phyloP scores from a whole-genome alignment of 306 rosid species.

The Trifolium subterraneum region DNA sequence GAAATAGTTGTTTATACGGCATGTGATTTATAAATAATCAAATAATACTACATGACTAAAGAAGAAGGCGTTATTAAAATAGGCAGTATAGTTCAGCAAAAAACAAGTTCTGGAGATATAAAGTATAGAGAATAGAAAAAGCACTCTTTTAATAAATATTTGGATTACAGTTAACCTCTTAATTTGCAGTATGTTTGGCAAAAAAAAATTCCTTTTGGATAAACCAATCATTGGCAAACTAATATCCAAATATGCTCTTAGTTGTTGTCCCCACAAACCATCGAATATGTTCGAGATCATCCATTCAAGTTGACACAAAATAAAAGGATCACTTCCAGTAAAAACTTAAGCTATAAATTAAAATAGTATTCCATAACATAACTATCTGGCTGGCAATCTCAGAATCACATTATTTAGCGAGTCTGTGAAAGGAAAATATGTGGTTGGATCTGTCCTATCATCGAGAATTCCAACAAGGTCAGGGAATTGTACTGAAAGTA shows the following conservation, averaged over 20 bases:
- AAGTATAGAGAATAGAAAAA: constrained; percentile 4
- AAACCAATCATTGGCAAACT: constrained; percentile 4
- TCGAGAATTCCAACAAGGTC: constrained; percentile 23
- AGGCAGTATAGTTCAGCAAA: constrained; percentile 5
- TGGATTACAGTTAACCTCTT: not conserved
- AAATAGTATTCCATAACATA: constrained; percentile 29
- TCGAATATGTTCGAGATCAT: not conserved
- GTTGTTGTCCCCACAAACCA: constrained; percentile 22
- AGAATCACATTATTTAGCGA: constrained; percentile 27
- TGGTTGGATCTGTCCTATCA: constrained; percentile 17
- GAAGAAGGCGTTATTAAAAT: constrained; percentile 19
- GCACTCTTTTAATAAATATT: constrained; percentile 6
- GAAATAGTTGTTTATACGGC: constrained; percentile 8
- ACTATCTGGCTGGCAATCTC: constrained; percentile 1
- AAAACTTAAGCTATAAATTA: constrained; percentile 19
- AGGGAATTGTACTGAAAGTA: constrained; percentile 19
- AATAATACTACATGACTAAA: not conserved
- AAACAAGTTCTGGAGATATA: constrained; percentile 1
- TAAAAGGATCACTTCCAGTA: constrained; percentile 8
- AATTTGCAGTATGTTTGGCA: not conserved
- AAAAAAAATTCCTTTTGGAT: constrained; percentile 8
- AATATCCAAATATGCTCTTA: constrained; percentile 8
- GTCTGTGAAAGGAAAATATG: constrained; percentile 15
- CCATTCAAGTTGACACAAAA: constrained; percentile 4
- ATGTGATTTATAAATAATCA: not conserved